Percentiles rank a stretch among this genome's conserved stretches.
Conservation (phyloP, 2,329 filamentous ascomycete genomes). For the Trichoderma brevicompactum region DNA sequence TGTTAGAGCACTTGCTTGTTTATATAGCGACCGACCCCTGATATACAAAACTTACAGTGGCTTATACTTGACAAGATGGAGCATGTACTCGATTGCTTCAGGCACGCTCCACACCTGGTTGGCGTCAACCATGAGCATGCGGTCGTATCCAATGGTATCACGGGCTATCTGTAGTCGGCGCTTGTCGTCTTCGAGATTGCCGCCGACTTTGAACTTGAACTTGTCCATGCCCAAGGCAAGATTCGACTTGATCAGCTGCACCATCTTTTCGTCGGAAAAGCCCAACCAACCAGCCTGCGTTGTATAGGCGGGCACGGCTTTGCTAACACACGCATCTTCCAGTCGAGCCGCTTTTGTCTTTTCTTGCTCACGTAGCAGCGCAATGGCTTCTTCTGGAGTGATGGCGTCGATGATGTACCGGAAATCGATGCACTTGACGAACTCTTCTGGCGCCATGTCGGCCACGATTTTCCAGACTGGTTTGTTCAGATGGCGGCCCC, state of each 20-base stretch:
- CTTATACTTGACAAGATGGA: conserved; percentile 77
- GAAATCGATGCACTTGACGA: conserved; percentile 88
- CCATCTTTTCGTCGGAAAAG: conserved; percentile 86
- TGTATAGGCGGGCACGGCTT: conserved; percentile 85
- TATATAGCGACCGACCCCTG: not conserved
- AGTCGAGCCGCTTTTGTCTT: conserved; percentile 70
- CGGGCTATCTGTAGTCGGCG: conserved; percentile 72
- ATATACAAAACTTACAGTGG: conserved; percentile 44
- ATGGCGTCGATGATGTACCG: conserved; percentile 90
- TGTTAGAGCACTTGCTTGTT: not conserved
- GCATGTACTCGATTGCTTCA: conserved; percentile 86
- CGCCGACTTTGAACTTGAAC: conserved; percentile 90
- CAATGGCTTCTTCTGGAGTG: conserved; percentile 79
- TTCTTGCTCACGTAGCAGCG: conserved; percentile 68
- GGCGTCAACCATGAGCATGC: conserved; percentile 88
- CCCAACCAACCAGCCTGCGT: conserved; percentile 91
- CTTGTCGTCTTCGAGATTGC: conserved; percentile 72
- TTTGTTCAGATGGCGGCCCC: conserved; percentile 82
- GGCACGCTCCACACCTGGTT: conserved; percentile 92
- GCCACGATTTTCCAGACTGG: conserved; percentile 88
- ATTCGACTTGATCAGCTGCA: conserved; percentile 71
- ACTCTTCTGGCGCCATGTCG: conserved; percentile 85
- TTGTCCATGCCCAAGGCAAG: conserved; percentile 75
- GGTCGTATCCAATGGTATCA: conserved; percentile 81
- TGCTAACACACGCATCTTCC: conserved; percentile 70